These are phyloP conservation scores for Allomyces macrogynus DNA, from an alignment of 192 early-diverging fungal genomes.

Conservation along the genomic window DNA sequence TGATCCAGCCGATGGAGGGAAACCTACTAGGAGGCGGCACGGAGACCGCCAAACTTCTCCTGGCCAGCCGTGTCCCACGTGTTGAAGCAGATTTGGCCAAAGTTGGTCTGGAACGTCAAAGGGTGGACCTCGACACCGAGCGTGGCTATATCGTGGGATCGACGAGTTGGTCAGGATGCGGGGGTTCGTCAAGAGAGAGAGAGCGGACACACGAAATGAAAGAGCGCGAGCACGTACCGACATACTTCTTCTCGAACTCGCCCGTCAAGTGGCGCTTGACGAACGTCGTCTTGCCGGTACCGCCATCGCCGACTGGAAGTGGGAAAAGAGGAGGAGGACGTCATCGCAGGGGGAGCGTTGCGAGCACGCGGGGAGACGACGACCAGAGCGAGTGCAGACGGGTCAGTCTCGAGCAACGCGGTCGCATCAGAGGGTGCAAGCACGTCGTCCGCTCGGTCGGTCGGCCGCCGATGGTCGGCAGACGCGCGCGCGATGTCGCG, in stretches of 20 bases:
- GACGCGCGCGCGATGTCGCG: neutral
- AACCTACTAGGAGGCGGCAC: conserved; percentile 93
- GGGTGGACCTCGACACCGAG: conserved; percentile 99
- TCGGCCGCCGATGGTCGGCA: neutral
- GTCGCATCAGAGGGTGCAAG: neutral
- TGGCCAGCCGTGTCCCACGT: conserved; percentile 99
- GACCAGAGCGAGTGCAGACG: neutral
- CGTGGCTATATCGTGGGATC: conserved; percentile 48
- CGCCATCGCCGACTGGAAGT: conserved; percentile 83
- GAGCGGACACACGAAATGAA: neutral
- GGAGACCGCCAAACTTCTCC: conserved; percentile 99
- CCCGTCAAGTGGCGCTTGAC: conserved; percentile 99
- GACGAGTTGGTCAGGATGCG: conserved; percentile 2
- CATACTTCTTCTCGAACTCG: conserved; percentile 99
- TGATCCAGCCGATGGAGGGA: neutral
- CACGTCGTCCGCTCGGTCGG: too few relatives aligned
- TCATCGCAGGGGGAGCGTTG: neutral
- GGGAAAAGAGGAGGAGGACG: neutral
- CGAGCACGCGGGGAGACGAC: neutral
- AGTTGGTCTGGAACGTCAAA: conserved; percentile 92
- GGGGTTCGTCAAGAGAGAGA: neutral
- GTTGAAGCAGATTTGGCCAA: conserved; percentile 91
- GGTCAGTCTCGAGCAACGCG: neutral
- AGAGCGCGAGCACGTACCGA: conserved; percentile 49
- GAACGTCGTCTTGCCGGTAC: conserved; percentile 99